These are phyloP conservation scores for Zoysia japonica DNA, from an alignment of 176 grass and related monocot genomes.

Conservation along the genomic window DNA sequence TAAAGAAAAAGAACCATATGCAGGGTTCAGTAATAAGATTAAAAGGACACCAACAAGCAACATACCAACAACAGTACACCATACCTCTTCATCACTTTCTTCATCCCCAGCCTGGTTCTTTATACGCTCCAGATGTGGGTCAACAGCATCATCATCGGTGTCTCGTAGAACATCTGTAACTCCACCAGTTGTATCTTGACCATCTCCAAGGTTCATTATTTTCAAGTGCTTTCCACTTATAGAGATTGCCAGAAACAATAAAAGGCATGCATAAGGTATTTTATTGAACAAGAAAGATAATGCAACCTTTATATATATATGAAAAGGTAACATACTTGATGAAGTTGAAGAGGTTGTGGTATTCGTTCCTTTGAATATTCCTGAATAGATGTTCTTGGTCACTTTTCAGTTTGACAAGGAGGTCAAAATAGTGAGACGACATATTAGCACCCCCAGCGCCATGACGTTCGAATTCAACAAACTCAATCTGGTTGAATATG, in stretches of 20 bases:
- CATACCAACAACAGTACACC: conserved; percentile 22
- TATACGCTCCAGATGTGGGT: conserved; percentile 80
- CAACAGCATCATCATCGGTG: conserved; percentile 77
- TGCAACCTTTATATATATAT: not conserved
- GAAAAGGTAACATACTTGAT: conserved; percentile 57
- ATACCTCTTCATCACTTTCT: conserved; percentile 99
- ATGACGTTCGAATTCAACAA: conserved; percentile 84
- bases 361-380: conserved; percentile 89
- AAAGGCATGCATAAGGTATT: conserved; percentile 8
- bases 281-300: conserved; percentile 30
- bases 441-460: conserved; percentile 70
- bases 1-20: conserved; percentile 16
- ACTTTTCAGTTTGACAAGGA: conserved; percentile 73
- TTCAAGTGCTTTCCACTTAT: conserved; percentile 84
- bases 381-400: conserved; percentile 91
- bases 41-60: conserved; percentile 28
- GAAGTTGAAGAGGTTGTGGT: conserved; percentile 85
- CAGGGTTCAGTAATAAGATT: conserved; percentile 15
- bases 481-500: conserved; percentile 65
- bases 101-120: conserved; percentile 77
- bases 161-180: conserved; percentile 74
- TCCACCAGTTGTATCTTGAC: conserved; percentile 62
- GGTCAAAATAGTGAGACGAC: conserved; percentile 84
- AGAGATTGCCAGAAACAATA: conserved; percentile 39
- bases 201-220: conserved; percentile 92